These are phyloP conservation scores for Xylaria sp. DNA, from an alignment of 2,329 filamentous ascomycete species.

Conservation along the genomic window DNA sequence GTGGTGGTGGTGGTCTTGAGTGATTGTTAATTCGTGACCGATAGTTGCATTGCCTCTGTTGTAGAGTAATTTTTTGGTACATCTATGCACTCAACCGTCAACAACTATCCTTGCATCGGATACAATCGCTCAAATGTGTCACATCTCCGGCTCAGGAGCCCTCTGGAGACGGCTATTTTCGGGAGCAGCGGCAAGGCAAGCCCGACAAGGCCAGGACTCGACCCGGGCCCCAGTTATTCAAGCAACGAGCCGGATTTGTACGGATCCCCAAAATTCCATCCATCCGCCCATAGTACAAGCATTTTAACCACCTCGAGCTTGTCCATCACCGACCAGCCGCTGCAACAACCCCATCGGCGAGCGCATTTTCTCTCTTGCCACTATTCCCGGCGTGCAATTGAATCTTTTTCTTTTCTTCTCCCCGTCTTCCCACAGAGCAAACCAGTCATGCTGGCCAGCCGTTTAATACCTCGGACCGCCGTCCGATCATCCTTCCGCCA, in stretches of 20 bases:
- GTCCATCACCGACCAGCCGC: not conserved
- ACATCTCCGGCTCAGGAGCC: not conserved
- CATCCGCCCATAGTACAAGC: not conserved
- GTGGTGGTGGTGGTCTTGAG: too few relatives aligned
- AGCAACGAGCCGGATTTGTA: not conserved
- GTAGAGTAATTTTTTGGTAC: too few relatives aligned
- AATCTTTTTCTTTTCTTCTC: not conserved
- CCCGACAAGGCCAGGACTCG: constrained; percentile 6
- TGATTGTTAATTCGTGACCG: too few relatives aligned
- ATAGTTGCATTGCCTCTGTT: too few relatives aligned
- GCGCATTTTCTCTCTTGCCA: not conserved
- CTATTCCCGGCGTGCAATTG: constrained; percentile 8
- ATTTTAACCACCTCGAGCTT: not conserved
- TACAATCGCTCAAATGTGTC: too few relatives aligned
- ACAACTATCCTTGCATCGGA: too few relatives aligned
- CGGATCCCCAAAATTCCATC: constrained; percentile 19
- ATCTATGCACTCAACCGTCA: too few relatives aligned
- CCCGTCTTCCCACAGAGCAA: too few relatives aligned
- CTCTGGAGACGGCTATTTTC: constrained; percentile 14
- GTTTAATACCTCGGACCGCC: constrained; percentile 55
- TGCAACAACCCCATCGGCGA: not conserved
- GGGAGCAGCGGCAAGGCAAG: constrained; percentile 9
- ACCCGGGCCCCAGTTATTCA: not conserved
- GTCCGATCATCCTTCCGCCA: constrained; percentile 53
- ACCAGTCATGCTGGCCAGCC: constrained; percentile 51